Evolutionary conservation across 345 rosid genomes (phyloP).

Genomic region (Linum usitatissimum): DNA sequence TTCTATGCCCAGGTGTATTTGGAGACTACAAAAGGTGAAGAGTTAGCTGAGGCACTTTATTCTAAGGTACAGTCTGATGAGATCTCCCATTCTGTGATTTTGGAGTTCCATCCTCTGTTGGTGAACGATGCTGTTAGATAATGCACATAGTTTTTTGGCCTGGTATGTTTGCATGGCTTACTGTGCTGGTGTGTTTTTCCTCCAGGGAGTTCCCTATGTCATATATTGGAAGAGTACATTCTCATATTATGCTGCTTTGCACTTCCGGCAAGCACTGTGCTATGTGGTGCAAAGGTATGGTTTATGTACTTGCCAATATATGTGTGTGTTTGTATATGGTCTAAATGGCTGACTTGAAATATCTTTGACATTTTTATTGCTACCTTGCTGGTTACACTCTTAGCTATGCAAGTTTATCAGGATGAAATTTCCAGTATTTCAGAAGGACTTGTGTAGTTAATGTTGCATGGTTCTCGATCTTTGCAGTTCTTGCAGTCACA

Average conservation of each 20-base stretch:
- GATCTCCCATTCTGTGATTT: not conserved
- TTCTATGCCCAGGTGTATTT: conserved; percentile 53
- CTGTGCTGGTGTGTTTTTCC: conserved; percentile 10
- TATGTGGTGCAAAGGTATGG: conserved; percentile 74
- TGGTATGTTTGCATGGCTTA: not conserved
- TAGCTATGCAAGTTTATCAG: not conserved
- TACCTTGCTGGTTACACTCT: not conserved
- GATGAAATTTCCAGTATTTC: not conserved
- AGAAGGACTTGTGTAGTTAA: not conserved
- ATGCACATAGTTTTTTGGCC: not conserved
- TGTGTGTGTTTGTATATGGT: not conserved
- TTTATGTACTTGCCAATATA: not conserved
- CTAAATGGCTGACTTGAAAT: not conserved
- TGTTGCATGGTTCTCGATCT: not conserved
- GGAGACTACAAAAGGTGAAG: conserved; percentile 73
- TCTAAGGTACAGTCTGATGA: conserved; percentile 37
- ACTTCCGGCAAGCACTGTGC: conserved; percentile 76
- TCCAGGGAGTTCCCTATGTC: conserved; percentile 83
- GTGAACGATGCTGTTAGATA: not conserved
- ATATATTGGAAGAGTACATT: conserved; percentile 63
- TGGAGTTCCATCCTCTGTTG: not conserved
- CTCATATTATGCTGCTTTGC: conserved; percentile 59
- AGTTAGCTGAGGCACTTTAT: conserved; percentile 76
- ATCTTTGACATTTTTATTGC: not conserved
- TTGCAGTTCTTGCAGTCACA: conserved; percentile 83